phyloP scores from a whole-genome alignment of 306 rosid genomes.

The Elaeagnus macrophylla region DNA sequence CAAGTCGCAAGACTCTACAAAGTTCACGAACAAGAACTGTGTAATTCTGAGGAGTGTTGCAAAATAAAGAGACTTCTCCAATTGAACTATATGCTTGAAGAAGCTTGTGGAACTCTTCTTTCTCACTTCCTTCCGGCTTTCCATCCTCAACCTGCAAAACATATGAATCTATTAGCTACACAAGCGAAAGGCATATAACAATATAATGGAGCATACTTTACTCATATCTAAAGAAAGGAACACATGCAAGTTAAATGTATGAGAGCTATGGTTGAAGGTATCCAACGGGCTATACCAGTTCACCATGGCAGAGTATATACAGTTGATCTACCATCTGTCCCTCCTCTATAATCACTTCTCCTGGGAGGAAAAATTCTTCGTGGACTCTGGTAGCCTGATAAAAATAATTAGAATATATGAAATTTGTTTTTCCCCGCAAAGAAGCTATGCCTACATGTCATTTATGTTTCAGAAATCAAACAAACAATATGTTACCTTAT shows the following conservation, averaged over 20 bases:
- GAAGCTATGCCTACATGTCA: conserved; percentile 5
- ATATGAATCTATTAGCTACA: conserved; percentile 10
- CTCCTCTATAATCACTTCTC: conserved; percentile 47
- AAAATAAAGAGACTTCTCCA: conserved; percentile 59
- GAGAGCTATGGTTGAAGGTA: neutral
- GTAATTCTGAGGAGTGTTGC: conserved; percentile 45
- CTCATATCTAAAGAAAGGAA: neutral
- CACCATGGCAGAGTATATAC: conserved; percentile 50
- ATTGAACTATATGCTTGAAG: conserved; percentile 31
- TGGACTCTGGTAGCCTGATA: conserved; percentile 42
- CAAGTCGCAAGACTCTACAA: conserved; percentile 52
- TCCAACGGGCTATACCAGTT: conserved; percentile 36
- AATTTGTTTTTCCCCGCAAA: conserved; percentile 8
- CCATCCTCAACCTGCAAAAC: conserved; percentile 32
- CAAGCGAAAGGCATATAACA: no score
- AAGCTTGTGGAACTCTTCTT: conserved; percentile 16
- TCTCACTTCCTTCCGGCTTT: conserved; percentile 27
- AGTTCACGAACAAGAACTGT: conserved; percentile 33
- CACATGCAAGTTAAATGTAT: neutral
- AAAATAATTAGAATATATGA: conserved; percentile 11
- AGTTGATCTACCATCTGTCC: conserved; percentile 46
- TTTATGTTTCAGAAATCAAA: neutral
- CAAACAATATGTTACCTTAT: neutral
- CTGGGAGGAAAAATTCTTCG: conserved; percentile 61
- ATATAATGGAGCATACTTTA: neutral